Percentiles rank a stretch among this genome's conserved stretches.
Evolutionary conservation across 306 rosid genomes (phyloP).

Genomic region (Sophora flavescens): DNA sequence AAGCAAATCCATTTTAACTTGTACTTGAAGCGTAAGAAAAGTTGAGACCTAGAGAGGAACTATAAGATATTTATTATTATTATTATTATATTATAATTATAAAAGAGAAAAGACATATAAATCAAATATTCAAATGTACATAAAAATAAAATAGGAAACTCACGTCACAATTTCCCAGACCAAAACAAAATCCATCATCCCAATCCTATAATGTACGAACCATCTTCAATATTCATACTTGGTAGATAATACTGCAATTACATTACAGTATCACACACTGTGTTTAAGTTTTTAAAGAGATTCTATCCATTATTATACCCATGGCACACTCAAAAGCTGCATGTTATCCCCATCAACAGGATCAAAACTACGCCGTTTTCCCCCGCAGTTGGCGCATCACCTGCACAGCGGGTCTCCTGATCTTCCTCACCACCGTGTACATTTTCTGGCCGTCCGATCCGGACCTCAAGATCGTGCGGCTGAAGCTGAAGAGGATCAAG

Average conservation of each 20-base stretch:
- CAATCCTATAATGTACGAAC: background rate
- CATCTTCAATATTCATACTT: no score
- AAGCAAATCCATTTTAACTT: conserved; percentile 32
- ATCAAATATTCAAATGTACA: background rate
- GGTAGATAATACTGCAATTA: background rate
- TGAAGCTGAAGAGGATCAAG: conserved; percentile 54
- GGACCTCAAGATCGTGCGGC: conserved; percentile 63
- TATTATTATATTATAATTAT: no score
- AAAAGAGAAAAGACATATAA: conserved; percentile 15
- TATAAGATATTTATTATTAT: no score
- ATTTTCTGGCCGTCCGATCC: conserved; percentile 75
- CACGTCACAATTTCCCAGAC: conserved; percentile 60
- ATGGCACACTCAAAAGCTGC: conserved; percentile 49
- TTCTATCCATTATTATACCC: conserved; percentile 23
- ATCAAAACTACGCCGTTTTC: conserved; percentile 51
- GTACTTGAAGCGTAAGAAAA: conserved; percentile 49
- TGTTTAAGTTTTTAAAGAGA: conserved; percentile 5
- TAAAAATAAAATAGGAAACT: conserved; percentile 46
- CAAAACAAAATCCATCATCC: conserved; percentile 40
- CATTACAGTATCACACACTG: background rate
- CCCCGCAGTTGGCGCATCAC: conserved; percentile 44
- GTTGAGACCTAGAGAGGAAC: conserved; percentile 13
- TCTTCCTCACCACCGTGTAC: conserved; percentile 43
- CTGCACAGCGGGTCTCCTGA: conserved; percentile 38
- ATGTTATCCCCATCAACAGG: conserved; percentile 35